Base-by-base conservation (phyloP, 805 yeast species). In the Candida ascalaphidarum region DNA sequence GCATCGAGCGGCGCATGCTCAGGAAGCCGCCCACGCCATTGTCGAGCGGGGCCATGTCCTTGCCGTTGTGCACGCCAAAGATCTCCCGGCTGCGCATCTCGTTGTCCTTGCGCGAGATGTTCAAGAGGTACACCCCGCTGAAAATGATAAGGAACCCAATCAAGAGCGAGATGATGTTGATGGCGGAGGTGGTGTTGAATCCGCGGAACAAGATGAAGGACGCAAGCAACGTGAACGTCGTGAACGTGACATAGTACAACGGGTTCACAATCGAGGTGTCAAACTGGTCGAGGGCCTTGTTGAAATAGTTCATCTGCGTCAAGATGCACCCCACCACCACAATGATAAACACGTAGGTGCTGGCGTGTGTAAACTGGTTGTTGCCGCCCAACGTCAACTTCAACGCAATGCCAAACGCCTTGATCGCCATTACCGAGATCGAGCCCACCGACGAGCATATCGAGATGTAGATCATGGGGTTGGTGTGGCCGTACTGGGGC, bases 211-310 rank as follows among this genome's bases (percentile, higher is more conserved):
- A 61, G 36, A 86, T 78, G 51, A 86, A 86, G 20, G 94, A 83
- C 1, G 96, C 95, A 30, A 72, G 66, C 43, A 85, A 65, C 0
- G 95, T 86, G 28, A 81, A 83, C 0, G 95, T 84, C 21, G 96
- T 85, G 60, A 85, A 86, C 1, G 94, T 77, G 30, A 85, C 96
- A 48, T 86, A 85, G 59, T 85, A 85, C 35, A 85, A 63, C 18
- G 95, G 95, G 53, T 85, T 85, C 31, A 85, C 95, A 41, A 85
- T 82, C 0, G 94, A 81, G 5, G 95, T 85, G 51, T 86, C 95
- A 45, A 85, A 85, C 53, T 83, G 95, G 43, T 88, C 95, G 47
- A 85, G 66, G 0, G 95, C 95, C 61, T 83, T 86, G 67, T 85
- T 85, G 65, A 85, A 83, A 52, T 82, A 85, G 61, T 83, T 85